Conservation (phyloP, 1,139 yeast species). For the Waltiozyma solani region DNA sequence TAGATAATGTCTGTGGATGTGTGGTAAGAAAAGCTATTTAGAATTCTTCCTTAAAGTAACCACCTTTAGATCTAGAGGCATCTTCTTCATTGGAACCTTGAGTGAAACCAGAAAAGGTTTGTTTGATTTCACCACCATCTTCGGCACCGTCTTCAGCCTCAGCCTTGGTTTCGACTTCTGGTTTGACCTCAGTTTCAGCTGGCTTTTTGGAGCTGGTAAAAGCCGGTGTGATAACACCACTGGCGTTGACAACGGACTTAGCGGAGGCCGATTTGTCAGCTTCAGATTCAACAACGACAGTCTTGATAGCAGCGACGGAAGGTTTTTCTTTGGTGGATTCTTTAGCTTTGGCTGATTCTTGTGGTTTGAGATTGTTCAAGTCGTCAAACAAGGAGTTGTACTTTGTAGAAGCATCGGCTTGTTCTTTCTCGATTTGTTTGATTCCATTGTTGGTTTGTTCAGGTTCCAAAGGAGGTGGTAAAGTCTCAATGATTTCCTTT, state of each 20-base stretch:
- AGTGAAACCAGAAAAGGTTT: slow-evolving; percentile 30
- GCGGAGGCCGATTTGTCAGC: slow-evolving; percentile 3
- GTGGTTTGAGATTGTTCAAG: background rate
- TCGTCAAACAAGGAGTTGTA: background rate
- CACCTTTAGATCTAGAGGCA: slow-evolving; percentile 3
- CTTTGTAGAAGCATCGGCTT: background rate
- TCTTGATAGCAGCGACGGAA: slow-evolving; percentile 7
- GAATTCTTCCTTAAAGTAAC: slow-evolving; percentile 19
- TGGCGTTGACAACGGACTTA: slow-evolving; percentile 4
- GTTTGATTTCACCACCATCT: slow-evolving; percentile 20
- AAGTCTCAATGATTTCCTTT: slow-evolving; percentile 19
- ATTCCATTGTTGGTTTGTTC: slow-evolving; percentile 5
- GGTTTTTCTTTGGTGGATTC: slow-evolving; percentile 3
- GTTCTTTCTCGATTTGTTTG: background rate
- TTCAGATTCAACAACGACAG: background rate
- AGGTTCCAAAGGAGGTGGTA: slow-evolving; percentile 17
- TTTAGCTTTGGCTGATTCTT: background rate
- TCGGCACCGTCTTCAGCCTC: slow-evolving; percentile 6
- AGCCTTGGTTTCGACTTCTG: slow-evolving; percentile 9
- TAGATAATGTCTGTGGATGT: too few species aligned
- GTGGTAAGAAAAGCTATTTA: too few species aligned
- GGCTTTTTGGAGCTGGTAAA: slow-evolving; percentile 2
- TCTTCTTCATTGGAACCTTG: slow-evolving; percentile 25
- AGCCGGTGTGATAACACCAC: slow-evolving; percentile 1
- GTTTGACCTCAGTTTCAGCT: slow-evolving; percentile 3